Evolutionary conservation across 805 yeast species (phyloP), one percentile per base, ranked within the genome.

Genomic region (Spathaspora girioi): DNA sequence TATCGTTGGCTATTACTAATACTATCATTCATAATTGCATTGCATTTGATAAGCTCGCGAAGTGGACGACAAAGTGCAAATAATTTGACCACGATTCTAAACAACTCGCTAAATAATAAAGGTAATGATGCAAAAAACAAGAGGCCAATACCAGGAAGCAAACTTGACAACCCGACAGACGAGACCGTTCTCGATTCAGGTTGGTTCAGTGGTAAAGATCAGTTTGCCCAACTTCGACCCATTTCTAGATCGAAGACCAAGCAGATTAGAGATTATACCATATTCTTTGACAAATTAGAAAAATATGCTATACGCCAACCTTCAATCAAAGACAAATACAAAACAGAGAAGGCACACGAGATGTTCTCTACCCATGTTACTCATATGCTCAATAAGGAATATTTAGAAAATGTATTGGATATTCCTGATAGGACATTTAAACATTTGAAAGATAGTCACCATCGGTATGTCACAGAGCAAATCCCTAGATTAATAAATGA

Each of bases 321-420:
- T 1, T 73, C 77, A n/a, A 60, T 82, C 32, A 75, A 69, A 35
- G 66, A 60, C 45, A 62, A 65, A n/a, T 81, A 79, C 56, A 65
- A 66, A 42, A 57, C 63, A 3, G 75, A 66, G 12, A 70, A 68
- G 55, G 85, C 82, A 2, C 62, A 60, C 50, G 79, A 80, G 59
- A 62, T 66, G 48, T 77, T 77, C 54, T 66, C 73, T 3, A 57
- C 64, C 14, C 76, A 74, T 52, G 62, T 60, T 3, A 73, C 68
- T 46, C 73, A 78, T 54, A 56, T 75, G 10, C 79, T 79, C 59
- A 68, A 76, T 35, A 74, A 75, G 54, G 72, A 70, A 17, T 81
- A 81, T 56, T 66, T 79, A 15, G 71, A 71, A 47, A 66, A 66
- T 52, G 63, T 81, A 9, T 63, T 81, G 43, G 73, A 72, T 35